phyloP scores from a whole-genome alignment of 208 protist species.

The Leishmania tropica region DNA sequence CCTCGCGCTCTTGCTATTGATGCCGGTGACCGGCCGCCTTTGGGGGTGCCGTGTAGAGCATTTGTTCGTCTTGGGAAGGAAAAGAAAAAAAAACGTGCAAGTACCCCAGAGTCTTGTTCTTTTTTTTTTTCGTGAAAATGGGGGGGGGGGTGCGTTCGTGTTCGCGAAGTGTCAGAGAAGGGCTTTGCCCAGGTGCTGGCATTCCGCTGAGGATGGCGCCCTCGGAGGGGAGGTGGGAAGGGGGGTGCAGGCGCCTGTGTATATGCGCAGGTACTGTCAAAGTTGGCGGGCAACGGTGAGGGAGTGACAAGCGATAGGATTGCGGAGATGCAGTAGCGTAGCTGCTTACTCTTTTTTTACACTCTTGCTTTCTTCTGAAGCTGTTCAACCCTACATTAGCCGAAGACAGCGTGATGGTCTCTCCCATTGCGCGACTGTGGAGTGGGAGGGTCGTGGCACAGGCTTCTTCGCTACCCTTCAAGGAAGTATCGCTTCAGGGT shows the following conservation, averaged over 20 bases:
- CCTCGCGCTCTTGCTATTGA: background rate
- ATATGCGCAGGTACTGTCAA: background rate
- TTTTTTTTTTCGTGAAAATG: background rate
- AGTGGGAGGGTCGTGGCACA: background rate
- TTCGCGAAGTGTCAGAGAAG: background rate
- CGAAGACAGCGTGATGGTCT: background rate
- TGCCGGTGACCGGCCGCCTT: background rate
- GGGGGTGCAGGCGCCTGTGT: background rate
- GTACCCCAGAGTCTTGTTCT: background rate
- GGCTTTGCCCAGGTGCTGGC: background rate
- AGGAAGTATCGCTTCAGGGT: background rate
- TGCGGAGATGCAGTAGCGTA: background rate
- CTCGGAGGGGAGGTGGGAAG: background rate
- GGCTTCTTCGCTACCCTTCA: background rate
- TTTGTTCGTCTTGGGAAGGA: background rate
- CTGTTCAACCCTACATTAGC: background rate
- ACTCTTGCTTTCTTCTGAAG: background rate
- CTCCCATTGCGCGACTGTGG: background rate
- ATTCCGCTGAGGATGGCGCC: background rate
- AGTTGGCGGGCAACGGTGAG: background rate
- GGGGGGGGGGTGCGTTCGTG: background rate
- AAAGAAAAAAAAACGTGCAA: background rate
- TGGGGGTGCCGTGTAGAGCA: background rate
- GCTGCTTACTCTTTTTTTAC: conserved; percentile 7
- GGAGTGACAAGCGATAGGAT: background rate